Evolutionary conservation across 1,284 basidiomycete species (phyloP), one percentile per base, ranked within the genome.

Genomic region (Porogramme epimiltina): DNA sequence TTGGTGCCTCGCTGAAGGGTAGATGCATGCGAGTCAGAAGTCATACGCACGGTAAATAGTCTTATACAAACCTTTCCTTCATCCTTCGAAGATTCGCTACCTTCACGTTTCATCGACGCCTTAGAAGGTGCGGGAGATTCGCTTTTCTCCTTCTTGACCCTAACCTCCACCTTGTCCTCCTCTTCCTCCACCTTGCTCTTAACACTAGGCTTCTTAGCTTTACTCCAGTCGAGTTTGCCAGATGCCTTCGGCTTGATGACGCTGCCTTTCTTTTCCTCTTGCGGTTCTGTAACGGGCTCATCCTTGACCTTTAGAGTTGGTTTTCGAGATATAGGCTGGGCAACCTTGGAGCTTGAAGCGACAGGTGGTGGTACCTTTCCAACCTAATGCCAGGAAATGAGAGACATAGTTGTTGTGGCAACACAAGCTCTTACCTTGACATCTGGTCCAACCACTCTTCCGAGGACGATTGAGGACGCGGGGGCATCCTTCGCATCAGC

Each of bases 211-310:
- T 81, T 82, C 65, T 80, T 85, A n/a, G 80, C 77, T 59, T 81
- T 87, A 62, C 78, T 79, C 73, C 83, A 89, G 58, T 86, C 79
- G 5, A 86, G 71, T 59, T 79, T 84, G 1, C 83, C 83, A 8
- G 76, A 37, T 18, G 34, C 34, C 61, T 80, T 86, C 0, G 70
- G 59, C 58, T 75, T 81, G 39, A 57, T 60, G 26, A 64, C 37
- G 19, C 62, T 43, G 15, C 59, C 25, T 47, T 62, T 62, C 37
- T 65, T 60, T 25, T 64, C 60, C 25, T 58, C 52, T 45, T 37
- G 20, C 18, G 46, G 19, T 25, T 57, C 52, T 9, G 31, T 23
- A 2, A 41, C 26, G 18, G 50, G 45, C 37, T 66, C 62, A 3
- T 54, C 55, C 39, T 63, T 61, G 31, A 47, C 70, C 59, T 60